Base-by-base conservation (phyloP, 768 basidiomycete species). In the Cubamyces lactineus region DNA sequence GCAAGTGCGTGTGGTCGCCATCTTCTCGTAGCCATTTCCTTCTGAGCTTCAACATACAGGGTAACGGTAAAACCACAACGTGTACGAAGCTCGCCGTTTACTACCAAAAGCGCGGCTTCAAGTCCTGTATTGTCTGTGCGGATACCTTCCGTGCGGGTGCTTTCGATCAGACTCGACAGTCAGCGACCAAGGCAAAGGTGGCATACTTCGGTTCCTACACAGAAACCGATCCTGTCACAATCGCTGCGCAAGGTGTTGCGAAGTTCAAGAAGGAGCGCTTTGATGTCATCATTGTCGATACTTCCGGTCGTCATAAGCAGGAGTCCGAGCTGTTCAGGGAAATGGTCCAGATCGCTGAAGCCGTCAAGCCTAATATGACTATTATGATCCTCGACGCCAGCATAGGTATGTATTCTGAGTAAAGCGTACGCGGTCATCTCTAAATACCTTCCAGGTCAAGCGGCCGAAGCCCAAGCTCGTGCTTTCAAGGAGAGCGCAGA, bases 91-190 rank as follows among this genome's bases (percentile, higher is more conserved):
- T 99, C 42, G 97, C 97, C 0, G 96, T 96, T 1, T 90, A 98
- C 77, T 98, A 98, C 74, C 95, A 96, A 74, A 91, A 92, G 71
- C 88, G 96, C 66, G 97, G 97, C 7, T 92, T 98, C 82, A 95
- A 96, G 74, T 91, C 96, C 13, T 93, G 89, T 63, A 95, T 99
- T 56, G 96, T 99, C 66, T 99, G 97, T 70, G 97, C 97, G 21
- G 97, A 99, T 75, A 99, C 97, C 0, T 99, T 99, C 81, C 92
- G 97, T 77, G 97, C 97, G 3, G 97, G 97, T 53, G 97, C 97
- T 40, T 99, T 99, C 76, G 97, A 99, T 76, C 97, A 99, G 75
- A 94, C 97, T 12, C 89, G 97, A 72, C 97, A 99, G 78, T 98
- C 96, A 52, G 96, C 97, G 19, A 97, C 95, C 15, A 96, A 97